These are phyloP conservation scores for Boletus edulis DNA, from an alignment of 768 basidiomycete genomes.

Conservation along the genomic window DNA sequence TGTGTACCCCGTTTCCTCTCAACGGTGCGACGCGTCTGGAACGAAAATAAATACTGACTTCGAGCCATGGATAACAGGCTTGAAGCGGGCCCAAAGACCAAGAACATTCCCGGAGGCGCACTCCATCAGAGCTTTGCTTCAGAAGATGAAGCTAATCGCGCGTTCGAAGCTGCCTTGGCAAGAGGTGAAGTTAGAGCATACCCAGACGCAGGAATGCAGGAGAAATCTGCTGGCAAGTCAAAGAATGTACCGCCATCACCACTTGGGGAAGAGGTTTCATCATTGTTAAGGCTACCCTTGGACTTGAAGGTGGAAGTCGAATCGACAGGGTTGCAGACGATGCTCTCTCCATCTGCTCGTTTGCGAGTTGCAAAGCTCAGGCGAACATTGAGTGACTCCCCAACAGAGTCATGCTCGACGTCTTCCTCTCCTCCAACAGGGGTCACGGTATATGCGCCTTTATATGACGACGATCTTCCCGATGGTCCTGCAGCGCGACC, in stretches of 20 bases:
- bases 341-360: not conserved
- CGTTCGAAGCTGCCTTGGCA: slow-evolving; percentile 28
- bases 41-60: slow-evolving; percentile 27
- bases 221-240: not conserved
- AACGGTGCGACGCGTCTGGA: slow-evolving; percentile 7
- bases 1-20: slow-evolving; percentile 8
- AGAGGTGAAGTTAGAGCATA: slow-evolving; percentile 29
- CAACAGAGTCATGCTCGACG: slow-evolving; percentile 1
- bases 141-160: slow-evolving; percentile 39
- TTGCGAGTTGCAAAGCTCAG: slow-evolving; percentile 8
- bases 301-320: not conserved
- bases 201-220: not conserved
- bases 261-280: slow-evolving; percentile 8
- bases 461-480: slow-evolving; percentile 16
- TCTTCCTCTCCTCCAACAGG: slow-evolving; percentile 27
- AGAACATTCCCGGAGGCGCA: slow-evolving; percentile 40
- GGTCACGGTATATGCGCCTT: slow-evolving; percentile 18
- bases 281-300: slow-evolving; percentile 16
- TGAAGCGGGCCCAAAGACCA: slow-evolving; percentile 43
- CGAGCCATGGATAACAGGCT: slow-evolving; percentile 36
- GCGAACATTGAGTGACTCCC: slow-evolving; percentile 7
- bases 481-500: slow-evolving; percentile 1
- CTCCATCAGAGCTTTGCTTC: slow-evolving; percentile 43
- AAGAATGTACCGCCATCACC: slow-evolving; percentile 16
- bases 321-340: not conserved